Evolutionary conservation across 441 rosid species (phyloP), one percentile per base, ranked within the genome.

Genomic region (Manihot esculenta): DNA sequence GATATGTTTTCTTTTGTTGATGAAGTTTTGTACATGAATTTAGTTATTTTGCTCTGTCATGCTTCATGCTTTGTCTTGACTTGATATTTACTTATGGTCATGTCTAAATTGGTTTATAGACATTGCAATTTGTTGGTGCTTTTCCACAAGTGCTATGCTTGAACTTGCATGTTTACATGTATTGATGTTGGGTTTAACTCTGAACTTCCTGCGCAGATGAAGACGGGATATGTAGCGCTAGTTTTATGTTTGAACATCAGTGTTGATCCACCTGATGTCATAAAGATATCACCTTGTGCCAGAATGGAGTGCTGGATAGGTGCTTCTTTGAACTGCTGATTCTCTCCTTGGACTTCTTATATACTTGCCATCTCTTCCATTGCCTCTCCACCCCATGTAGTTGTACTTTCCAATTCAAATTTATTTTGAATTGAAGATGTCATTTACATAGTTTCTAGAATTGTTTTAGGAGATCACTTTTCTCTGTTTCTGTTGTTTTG

Each of bases 221-320:
- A 88, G 89, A 96, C 98, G 7, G 98, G 98, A 79, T 96, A 87
- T 81, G 98, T 96, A 78, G 99, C 99, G 67, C 81, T 96, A 72
- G 98, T 93, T 85, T 82, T 96, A 65, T 93, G 98, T 85, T 86
- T 96, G 81, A 93, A 96, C 82, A 96, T 96, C 67, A 88, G 97
- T 55, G 97, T 96, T 79, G 99, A 96, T 84, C 99, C 99, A 35
- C 99, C 99, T 7, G 99, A 93, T 88, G 99, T 96, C 38, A 93
- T 96, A 76, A 96, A 96, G 90, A 96, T 96, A 84, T 91, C 99
- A 38, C 98, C 99, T 58, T 96, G 99, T 91, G 99, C 99, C 68
- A 85, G 99, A 85, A 89, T 96, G 89, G 99, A 96, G 83, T 94
- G 98, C 81, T 96, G 98, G 99, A 89, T 91, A 88, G 99, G 99